Base-by-base conservation (phyloP, 2,329 filamentous ascomycete species). In the Alternaria sp. region DNA sequence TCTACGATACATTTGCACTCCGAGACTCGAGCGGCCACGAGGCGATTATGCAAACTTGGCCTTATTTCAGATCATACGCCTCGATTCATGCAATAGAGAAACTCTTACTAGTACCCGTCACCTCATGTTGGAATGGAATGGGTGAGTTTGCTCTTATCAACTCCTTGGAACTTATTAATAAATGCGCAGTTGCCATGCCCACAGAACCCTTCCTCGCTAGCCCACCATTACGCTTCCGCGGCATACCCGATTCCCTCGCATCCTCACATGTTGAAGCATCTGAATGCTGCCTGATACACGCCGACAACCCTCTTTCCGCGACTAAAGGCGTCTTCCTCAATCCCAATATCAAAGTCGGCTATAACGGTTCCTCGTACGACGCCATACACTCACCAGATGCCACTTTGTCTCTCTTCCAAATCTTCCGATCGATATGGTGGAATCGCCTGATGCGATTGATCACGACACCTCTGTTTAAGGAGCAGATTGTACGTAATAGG, bases 271-370 rank as follows among this genome's bases (percentile, higher is more conserved):
- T 93, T 26, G 91, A 93, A 75, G 90, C 83, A n/a, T 90, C 87
- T 13, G 90, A 93, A 76, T 93, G 90, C 79, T 93, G 91, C 75
- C 84, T 93, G 51, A 87, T 92, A 54, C 90, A 92, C 71, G 85
- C 86, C 2, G 90, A 92, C 69, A 92, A 91, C 66, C 85, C 85
- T 1, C 77, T 87, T 4, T 82, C 82, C 5, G 70, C 53, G 1
- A 66, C 58, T 6, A 75, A 80, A 54, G 87, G 89, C 49, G 85
- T 91, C 5, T 92, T 82, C 73, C 71, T 92, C 37, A 92, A 92
- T 72, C 88, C 89, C 2, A 83, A 83, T 11, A 89, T 92, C 10
- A 81, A 88, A 8, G 89, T 92, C 5, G 88, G 83, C 2, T 92
- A 91, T 70, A 86, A 81, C 61, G 72, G 53, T 21, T 56, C 65